Percentiles rank a stretch among this genome's conserved stretches.
These are phyloP conservation scores for Plectosphaerella cucumerina DNA, from an alignment of 2,329 filamentous ascomycete genomes.

Conservation along the genomic window DNA sequence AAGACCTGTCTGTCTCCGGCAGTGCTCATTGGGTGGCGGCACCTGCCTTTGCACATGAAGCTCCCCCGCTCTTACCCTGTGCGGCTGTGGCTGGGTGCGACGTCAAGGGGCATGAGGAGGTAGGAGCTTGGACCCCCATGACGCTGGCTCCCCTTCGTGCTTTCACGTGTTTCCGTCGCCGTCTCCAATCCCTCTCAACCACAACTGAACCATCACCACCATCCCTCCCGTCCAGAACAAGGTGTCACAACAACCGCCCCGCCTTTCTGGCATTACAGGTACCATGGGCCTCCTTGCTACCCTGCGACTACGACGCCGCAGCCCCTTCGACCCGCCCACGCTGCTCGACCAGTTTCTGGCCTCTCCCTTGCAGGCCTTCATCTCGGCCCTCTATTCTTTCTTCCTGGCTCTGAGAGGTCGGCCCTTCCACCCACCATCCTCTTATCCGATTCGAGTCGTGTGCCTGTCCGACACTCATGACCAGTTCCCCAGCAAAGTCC, in stretches of 20 bases:
- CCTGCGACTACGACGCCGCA: constrained; percentile 43
- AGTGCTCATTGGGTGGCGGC: too few species aligned
- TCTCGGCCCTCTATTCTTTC: constrained; percentile 58
- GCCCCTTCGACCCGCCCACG: constrained; percentile 44
- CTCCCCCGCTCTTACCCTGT: too few species aligned
- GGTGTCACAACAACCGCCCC: not conserved
- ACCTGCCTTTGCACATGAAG: too few species aligned
- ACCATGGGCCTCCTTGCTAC: constrained; percentile 40
- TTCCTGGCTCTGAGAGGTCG: constrained; percentile 64
- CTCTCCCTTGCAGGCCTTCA: constrained; percentile 63
- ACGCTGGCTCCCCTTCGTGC: too few species aligned
- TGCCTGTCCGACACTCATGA: constrained; percentile 90
- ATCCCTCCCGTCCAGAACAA: constrained; percentile 1
- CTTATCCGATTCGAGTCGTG: constrained; percentile 66
- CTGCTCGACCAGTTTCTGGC: constrained; percentile 60
- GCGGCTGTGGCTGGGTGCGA: too few species aligned
- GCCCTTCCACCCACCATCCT: constrained; percentile 54
- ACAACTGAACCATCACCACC: constrained; percentile 3
- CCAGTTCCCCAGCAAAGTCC: constrained; percentile 53
- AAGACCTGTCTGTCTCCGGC: not conserved
- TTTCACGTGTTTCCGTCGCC: not conserved
- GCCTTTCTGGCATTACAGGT: too few species aligned
- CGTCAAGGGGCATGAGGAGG: not conserved
- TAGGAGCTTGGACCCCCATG: too few species aligned
- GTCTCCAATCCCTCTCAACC: constrained; percentile 1